Evolutionary conservation across 2,329 filamentous ascomycete species (phyloP), one percentile per base, ranked within the genome.

Genomic region (Penicillium sp.): DNA sequence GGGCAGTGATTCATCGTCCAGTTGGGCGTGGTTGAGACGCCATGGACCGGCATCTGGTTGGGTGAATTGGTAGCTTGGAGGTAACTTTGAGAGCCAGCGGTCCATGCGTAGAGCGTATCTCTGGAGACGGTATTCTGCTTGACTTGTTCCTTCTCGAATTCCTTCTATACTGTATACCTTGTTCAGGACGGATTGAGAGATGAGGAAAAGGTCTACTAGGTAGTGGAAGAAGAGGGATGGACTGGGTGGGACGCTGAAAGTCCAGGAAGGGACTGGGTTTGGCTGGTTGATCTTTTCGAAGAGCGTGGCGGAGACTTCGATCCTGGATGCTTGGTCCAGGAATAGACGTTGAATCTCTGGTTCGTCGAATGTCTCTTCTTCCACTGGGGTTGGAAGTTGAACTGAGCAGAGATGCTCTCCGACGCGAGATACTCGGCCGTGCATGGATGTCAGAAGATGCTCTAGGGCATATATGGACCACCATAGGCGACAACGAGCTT

Each of bases 381-480:
- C 71, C 44, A 69, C 65, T 3, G 74, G 76, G 10, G 74, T 55
- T 0, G 76, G 75, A 8, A 75, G 61, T 5, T 74, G 67, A 0
- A 73, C 68, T 4, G 72, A 74, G 59, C 74, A 78, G 48, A 77
- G 68, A 3, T 65, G 57, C 48, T 77, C 73, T 3, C 70, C 56
- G 19, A 78, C 69, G 55, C 74, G 73, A 10, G 74, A 75, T 22
- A 73, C 71, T 35, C 77, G 70, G 8, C 77, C 76, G 11, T 76
- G 77, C 62, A 78, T 74, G 16, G 72, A 69, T 4, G 74, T 71
- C n/a, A 79, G 61, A 3, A 75, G 65, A 42, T 76, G 72, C 54
- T 79, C 77, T 2, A 79, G 62, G 10, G 66, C 61, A 26, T 74
- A 77, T 19, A 79, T 71, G 4, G 76, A 74, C 73, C 76, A 79